These are phyloP conservation scores for Sophora flavescens DNA, from an alignment of 306 rosid species.

Conservation along the genomic window DNA sequence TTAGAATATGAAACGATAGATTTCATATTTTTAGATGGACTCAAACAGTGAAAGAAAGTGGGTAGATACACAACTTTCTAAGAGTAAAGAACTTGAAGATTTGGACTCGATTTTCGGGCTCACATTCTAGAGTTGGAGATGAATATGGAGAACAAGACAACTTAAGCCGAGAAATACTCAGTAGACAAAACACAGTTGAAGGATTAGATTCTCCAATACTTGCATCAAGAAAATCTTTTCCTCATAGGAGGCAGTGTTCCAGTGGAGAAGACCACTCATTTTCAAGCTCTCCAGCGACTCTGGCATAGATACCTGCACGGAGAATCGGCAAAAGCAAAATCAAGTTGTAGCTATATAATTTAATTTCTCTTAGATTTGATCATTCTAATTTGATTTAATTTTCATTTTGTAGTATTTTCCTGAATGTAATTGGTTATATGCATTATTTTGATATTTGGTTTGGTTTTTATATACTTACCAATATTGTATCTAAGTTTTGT, in stretches of 20 bases:
- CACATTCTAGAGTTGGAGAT: slow-evolving; percentile 52
- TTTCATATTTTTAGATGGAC: slow-evolving; percentile 70
- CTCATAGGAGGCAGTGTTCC: slow-evolving; percentile 68
- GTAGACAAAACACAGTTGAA: slow-evolving; percentile 49
- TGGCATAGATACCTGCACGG: too few species aligned
- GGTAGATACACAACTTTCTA: slow-evolving; percentile 92
- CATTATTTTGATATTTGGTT: too few species aligned
- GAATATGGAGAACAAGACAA: slow-evolving; percentile 55
- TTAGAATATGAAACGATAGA: background rate
- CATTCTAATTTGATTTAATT: too few species aligned
- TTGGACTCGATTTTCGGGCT: slow-evolving; percentile 65
- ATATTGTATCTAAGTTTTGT: too few species aligned
- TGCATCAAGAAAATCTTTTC: slow-evolving; percentile 51
- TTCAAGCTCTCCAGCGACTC: too few species aligned
- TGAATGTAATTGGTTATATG: too few species aligned
- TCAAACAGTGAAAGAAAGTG: slow-evolving; percentile 71
- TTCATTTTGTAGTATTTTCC: too few species aligned
- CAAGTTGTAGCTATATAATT: too few species aligned
- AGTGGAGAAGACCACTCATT: slow-evolving; percentile 64
- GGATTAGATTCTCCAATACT: slow-evolving; percentile 61
- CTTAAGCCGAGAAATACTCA: slow-evolving; percentile 52
- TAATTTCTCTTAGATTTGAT: too few species aligned
- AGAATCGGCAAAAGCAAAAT: too few species aligned
- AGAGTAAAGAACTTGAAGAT: slow-evolving; percentile 92
- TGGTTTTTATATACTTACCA: too few species aligned